Evolutionary conservation across 345 rosid species (phyloP), one percentile per base, ranked within the genome.

Genomic region (Isatis tinctoria): DNA sequence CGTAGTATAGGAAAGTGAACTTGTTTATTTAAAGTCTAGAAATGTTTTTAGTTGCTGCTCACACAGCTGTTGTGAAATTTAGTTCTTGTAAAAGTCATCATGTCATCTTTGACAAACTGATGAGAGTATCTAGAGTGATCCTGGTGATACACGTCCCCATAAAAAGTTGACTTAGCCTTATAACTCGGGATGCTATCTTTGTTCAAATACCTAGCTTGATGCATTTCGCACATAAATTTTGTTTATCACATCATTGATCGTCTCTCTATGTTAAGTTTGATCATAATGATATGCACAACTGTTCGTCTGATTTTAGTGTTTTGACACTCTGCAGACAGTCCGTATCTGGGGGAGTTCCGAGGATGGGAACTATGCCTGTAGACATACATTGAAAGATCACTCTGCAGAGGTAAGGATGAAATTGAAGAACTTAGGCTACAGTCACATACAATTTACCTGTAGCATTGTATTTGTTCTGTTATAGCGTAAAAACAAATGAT

Each of bases 341-440:
- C 91, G 98, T 35, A 72, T 90, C 53, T 95, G 99, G 99, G 83
- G 91, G 85, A 85, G 85, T 73, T 87, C 94, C 30, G 97, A 90
- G 76, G 97, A 85, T 67, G 97, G 98, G 16, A 95, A 75, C 60
- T 90, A 88, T 73, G 83, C 81, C 36, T 95, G 97, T 82, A 83
- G 75, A 78, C 98, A 86, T 59, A 83, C 85, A 68, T 80, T 92
- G 84, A 88, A 81, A 79, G 99, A 95, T 84, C 99, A 95, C 79
- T 62, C 83, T 57, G 99, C 97, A 28, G 98, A 92, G 98, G 98
- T 94, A 82, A 67, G 44, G 66, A 32, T 75, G 39, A 35, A 43
- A 47, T 3, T 70, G 70, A 35, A 35, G 53, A 57, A 57, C 6
- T 64, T 20, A 39, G 10, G 61, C 53, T 66, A 37, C 10, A 18